Evolutionary conservation across 768 basidiomycete species (phyloP).

Genomic region (Xerocomellus dryophilus): DNA sequence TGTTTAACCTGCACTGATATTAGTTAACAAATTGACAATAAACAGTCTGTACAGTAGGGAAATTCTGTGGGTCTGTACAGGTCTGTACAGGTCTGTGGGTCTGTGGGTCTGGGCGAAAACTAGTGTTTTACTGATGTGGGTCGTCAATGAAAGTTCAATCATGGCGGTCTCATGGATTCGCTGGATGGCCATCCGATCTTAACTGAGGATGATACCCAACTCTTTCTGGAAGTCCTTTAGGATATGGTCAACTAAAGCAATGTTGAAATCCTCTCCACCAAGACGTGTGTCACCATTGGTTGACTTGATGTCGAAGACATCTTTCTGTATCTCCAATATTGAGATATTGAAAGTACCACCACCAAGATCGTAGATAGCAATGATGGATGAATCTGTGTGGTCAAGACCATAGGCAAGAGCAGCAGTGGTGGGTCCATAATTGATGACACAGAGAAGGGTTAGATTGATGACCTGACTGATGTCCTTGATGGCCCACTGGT

Average conservation of each 20-base stretch:
- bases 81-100: no score
- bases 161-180: constrained; percentile 99
- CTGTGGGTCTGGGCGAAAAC: no score
- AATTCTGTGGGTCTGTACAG: no score
- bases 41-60: no score
- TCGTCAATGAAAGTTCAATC: constrained; percentile 92
- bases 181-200: constrained; percentile 95
- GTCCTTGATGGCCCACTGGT: constrained; percentile 97
- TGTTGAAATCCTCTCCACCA: constrained; percentile 96
- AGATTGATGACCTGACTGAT: constrained; percentile 97
- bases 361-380: constrained; percentile 98
- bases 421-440: constrained; percentile 98
- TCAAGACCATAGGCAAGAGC: constrained; percentile 98
- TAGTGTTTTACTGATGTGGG: no score
- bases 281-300: constrained; percentile 99
- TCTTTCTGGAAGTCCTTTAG: constrained; percentile 94
- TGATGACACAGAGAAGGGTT: constrained; percentile 96
- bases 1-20: no score
- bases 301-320: constrained; percentile 99
- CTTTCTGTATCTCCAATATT: constrained; percentile 98
- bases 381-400: constrained; percentile 72
- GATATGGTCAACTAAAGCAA: constrained; percentile 81
- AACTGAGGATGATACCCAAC: constrained; percentile 70
- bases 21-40: no score
- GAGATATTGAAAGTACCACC: constrained; percentile 99